Conservation (phyloP, 495 filamentous ascomycete genomes). For the Penicillium psychrofluorescens region DNA sequence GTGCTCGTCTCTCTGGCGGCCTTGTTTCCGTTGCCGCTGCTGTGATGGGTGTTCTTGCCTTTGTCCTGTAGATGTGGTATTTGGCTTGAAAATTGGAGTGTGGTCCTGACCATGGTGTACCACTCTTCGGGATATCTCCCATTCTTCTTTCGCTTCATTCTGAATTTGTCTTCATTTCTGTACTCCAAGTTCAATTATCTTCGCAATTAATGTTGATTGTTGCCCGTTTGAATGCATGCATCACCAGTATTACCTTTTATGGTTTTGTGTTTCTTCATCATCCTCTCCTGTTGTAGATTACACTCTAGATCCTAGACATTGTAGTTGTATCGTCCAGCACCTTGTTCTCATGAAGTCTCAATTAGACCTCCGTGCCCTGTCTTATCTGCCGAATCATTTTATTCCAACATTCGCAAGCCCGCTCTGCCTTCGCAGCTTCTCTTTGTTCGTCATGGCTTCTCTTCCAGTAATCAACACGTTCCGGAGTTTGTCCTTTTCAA, state of each 20-base stretch:
- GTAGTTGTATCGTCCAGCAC: no score
- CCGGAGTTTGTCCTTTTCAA: no score
- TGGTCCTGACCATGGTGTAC: no score
- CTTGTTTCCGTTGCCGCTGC: slow-evolving; percentile 20
- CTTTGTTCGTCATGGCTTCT: neutral
- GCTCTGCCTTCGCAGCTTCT: no score
- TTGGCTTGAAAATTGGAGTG: neutral
- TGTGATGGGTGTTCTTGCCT: slow-evolving; percentile 25
- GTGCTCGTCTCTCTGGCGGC: slow-evolving; percentile 18
- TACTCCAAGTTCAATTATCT: slow-evolving; percentile 1
- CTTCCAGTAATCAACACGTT: no score
- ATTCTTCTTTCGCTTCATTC: neutral
- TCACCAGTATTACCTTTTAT: slow-evolving; percentile 6
- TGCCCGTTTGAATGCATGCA: neutral
- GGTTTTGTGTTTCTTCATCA: slow-evolving; percentile 1
- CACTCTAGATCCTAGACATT: no score
- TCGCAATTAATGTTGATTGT: slow-evolving; percentile 9
- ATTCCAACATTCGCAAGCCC: neutral
- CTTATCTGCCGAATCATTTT: no score
- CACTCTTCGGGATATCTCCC: no score
- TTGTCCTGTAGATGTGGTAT: slow-evolving; percentile 17
- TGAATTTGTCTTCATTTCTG: slow-evolving; percentile 5
- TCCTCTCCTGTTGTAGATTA: neutral
- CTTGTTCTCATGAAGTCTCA: no score
- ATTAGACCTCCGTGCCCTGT: no score